Percentiles rank a stretch among this genome's conserved stretches.
Conservation (phyloP, 352 stramenopile species). For the Globisporangium alternatum region DNA sequence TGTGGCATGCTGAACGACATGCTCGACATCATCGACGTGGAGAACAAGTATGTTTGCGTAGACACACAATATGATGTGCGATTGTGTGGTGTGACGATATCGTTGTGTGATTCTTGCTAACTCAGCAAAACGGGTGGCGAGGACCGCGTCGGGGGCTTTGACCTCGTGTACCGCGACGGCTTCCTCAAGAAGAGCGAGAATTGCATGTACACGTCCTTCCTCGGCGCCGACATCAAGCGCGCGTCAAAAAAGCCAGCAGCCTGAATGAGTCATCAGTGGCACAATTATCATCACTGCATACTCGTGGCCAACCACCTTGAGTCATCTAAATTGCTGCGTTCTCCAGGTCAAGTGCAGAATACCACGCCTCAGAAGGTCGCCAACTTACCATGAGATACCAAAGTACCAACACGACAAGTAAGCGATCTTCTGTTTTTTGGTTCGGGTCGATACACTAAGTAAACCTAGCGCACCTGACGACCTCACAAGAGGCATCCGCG, state of each 20-base stretch:
- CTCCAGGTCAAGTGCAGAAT: background rate
- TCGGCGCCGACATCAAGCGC: slow-evolving; percentile 60
- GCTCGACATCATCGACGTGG: slow-evolving; percentile 93
- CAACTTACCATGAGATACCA: too few species aligned
- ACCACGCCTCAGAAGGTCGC: too few species aligned
- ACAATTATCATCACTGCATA: too few species aligned
- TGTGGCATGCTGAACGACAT: slow-evolving; percentile 93
- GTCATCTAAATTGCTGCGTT: background rate
- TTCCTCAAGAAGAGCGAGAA: slow-evolving; percentile 60
- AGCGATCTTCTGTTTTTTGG: too few species aligned
- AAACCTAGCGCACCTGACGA: too few species aligned
- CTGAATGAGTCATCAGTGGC: background rate
- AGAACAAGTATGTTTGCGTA: slow-evolving; percentile 57
- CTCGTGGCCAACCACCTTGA: too few species aligned
- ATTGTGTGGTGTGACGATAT: background rate
- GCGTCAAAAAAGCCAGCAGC: background rate
- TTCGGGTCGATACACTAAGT: too few species aligned
- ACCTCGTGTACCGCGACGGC: slow-evolving; percentile 77
- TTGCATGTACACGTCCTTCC: slow-evolving; percentile 72
- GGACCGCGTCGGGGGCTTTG: slow-evolving; percentile 71
- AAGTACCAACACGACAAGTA: too few species aligned
- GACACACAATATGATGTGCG: background rate
- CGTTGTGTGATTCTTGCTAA: background rate
- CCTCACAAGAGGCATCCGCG: too few species aligned
- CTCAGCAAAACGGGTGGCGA: slow-evolving; percentile 30